A percentile compares a stretch with the other conserved stretches of the same genome.
Evolutionary conservation across 1,284 basidiomycete genomes (phyloP).

Genomic region (Peniophora sp.): DNA sequence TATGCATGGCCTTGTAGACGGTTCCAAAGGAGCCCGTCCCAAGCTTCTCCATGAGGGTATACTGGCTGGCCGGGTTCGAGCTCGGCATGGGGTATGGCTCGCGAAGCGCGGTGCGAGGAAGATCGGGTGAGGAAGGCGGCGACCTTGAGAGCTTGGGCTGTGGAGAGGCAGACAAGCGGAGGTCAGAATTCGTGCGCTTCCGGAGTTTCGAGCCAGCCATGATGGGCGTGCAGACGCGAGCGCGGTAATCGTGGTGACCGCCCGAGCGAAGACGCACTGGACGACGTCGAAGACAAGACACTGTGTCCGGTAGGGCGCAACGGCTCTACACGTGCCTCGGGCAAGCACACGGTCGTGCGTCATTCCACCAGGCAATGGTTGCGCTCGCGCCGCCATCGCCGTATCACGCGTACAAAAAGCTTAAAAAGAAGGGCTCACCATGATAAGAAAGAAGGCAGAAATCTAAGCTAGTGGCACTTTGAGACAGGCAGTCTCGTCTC

Average conservation of each 20-base stretch:
- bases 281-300: background rate
- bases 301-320: no score
- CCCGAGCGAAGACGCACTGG: conserved; percentile 7
- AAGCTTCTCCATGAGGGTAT: conserved; percentile 90
- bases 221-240: conserved; percentile 8
- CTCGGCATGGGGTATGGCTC: conserved; percentile 65
- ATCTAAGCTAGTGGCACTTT: no score
- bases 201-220: conserved; percentile 20
- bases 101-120: conserved; percentile 30
- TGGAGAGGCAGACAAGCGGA: conserved; percentile 23
- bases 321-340: no score
- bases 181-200: conserved; percentile 19
- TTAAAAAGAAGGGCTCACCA: no score
- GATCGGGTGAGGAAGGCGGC: conserved; percentile 40
- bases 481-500: no score
- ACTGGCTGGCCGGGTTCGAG: conserved; percentile 80
- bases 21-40: conserved; percentile 97
- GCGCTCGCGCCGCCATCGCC: no score
- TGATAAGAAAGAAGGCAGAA: no score
- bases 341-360: no score
- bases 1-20: conserved; percentile 96
- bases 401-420: no score
- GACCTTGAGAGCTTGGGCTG: conserved; percentile 36
- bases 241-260: conserved; percentile 4
- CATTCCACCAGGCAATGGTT: no score